A percentile compares a stretch with the other conserved stretches of the same genome.
These are phyloP conservation scores for Diplodia scrobiculata DNA, from an alignment of 2,329 filamentous ascomycete genomes.

Conservation along the genomic window DNA sequence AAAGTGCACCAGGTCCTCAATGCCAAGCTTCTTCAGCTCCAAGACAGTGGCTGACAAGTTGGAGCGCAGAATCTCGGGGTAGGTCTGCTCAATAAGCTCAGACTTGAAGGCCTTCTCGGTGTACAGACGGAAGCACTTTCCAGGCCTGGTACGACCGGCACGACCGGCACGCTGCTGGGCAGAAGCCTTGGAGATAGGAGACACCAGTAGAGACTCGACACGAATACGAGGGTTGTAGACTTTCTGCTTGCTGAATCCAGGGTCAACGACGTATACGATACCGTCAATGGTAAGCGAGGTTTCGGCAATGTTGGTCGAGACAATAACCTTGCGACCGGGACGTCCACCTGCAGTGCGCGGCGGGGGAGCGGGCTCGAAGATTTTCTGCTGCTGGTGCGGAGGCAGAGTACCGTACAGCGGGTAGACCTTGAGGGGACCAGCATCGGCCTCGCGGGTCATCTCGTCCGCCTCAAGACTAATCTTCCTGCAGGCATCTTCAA, in stretches of 20 bases:
- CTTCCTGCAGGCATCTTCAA: slow-evolving; percentile 92
- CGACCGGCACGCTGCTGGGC: slow-evolving; percentile 97
- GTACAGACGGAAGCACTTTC: slow-evolving; percentile 97
- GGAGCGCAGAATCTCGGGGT: slow-evolving; percentile 91
- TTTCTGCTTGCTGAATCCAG: slow-evolving; percentile 98
- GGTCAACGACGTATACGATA: slow-evolving; percentile 99
- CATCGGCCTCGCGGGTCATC: slow-evolving; percentile 85
- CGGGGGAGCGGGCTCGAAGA: slow-evolving; percentile 85
- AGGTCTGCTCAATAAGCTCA: slow-evolving; percentile 94
- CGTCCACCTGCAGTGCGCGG: slow-evolving; percentile 73
- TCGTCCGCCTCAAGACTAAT: slow-evolving; percentile 89
- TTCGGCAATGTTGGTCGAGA: slow-evolving; percentile 97
- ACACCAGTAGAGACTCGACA: slow-evolving; percentile 95
- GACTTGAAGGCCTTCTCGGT: slow-evolving; percentile 96
- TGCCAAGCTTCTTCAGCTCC: slow-evolving; percentile 94
- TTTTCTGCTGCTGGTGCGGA: slow-evolving; percentile 88
- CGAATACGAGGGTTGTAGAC: slow-evolving; percentile 97
- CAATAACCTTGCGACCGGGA: slow-evolving; percentile 89
- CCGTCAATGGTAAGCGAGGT: slow-evolving; percentile 97
- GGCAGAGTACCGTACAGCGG: slow-evolving; percentile 92
- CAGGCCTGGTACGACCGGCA: slow-evolving; percentile 96
- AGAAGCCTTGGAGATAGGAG: slow-evolving; percentile 95
- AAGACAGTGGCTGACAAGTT: slow-evolving; percentile 94
- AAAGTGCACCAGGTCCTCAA: slow-evolving; percentile 95
- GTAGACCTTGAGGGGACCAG: slow-evolving; percentile 86